These are phyloP conservation scores for Schoenoplectus tabernaemontani DNA, from an alignment of 202 grass and related monocot species.

Conservation along the genomic window DNA sequence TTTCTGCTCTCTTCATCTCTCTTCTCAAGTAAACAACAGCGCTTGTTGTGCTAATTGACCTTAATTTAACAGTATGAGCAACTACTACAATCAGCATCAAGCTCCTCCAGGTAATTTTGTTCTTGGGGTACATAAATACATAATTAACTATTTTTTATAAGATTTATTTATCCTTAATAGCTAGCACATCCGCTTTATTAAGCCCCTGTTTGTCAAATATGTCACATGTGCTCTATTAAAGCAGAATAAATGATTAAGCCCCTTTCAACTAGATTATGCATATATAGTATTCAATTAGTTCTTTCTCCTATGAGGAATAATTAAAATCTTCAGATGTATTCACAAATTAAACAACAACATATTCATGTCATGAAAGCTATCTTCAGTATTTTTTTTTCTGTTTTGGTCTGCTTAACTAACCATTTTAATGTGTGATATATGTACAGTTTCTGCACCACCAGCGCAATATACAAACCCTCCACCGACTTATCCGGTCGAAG, in stretches of 20 bases:
- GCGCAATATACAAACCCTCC: neutral
- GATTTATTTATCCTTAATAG: neutral
- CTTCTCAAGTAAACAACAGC: neutral
- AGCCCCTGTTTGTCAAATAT: neutral
- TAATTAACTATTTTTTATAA: too few relatives aligned
- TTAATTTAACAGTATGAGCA: conserved; percentile 2
- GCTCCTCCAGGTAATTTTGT: neutral
- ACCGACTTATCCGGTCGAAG: conserved; percentile 32
- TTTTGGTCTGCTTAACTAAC: neutral
- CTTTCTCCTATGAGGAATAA: neutral
- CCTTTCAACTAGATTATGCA: neutral
- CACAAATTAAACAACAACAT: neutral
- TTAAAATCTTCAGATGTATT: neutral
- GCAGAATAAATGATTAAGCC: neutral
- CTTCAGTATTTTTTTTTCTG: neutral
- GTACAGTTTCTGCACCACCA: neutral
- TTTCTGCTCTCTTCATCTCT: neutral
- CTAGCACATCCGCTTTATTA: neutral
- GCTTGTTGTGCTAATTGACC: neutral
- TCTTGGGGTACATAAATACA: neutral
- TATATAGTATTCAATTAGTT: neutral
- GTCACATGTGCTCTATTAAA: neutral
- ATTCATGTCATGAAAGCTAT: neutral
- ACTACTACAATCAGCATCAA: conserved; percentile 17
- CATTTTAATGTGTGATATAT: neutral